Evolutionary conservation across 176 grass and related monocot species (phyloP), one percentile per base, ranked within the genome.

Genomic region (Bromus sterilis): DNA sequence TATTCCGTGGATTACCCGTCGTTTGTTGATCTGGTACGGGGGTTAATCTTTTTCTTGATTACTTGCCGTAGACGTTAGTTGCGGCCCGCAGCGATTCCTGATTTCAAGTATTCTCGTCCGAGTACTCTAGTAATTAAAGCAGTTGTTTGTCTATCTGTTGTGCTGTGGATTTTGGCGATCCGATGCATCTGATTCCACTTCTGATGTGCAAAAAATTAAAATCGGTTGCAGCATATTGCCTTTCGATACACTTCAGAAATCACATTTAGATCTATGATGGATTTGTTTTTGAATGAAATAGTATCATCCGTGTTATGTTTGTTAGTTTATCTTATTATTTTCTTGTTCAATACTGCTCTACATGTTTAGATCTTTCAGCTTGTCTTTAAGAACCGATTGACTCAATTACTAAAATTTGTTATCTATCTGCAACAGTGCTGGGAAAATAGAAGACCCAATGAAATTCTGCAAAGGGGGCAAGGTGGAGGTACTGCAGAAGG

Each of bases 401-500:
- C 60, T 76, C 40, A 60, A 9, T 8, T 72, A 85, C 9, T 89
- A 21, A 85, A 14, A 29, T 64, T 81, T 20, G 26, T 32, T 74
- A 23, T 74, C 60, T 70, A 7, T 66, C 21, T 12, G n/a, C 28
- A 23, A 13, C 86, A 89, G 58, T 57, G 42, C 72, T 86, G 24
- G 16, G 11, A 74, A 51, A 77, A 37, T 63, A 73, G 36, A 55
- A 26, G 30, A 68, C 35, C 3, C 2, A 0, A 94, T 94, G 91
- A 92, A 69, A 73, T 92, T 94, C 67, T 77, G 78, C 76, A 97
- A 92, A 78, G 87, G 87, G 25, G 66, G 25, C 40, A 90, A 90
- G 71, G 87, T 94, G 58, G 94, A 97, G 65, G 91, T 97, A 11
- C 63, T 86, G 66, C 71, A 85, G 70, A 80, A 85, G 77, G 61